A percentile compares a stretch with the other conserved stretches of the same genome.
Evolutionary conservation across 208 protist species (phyloP).

Genomic region (Leishmania arabica): DNA sequence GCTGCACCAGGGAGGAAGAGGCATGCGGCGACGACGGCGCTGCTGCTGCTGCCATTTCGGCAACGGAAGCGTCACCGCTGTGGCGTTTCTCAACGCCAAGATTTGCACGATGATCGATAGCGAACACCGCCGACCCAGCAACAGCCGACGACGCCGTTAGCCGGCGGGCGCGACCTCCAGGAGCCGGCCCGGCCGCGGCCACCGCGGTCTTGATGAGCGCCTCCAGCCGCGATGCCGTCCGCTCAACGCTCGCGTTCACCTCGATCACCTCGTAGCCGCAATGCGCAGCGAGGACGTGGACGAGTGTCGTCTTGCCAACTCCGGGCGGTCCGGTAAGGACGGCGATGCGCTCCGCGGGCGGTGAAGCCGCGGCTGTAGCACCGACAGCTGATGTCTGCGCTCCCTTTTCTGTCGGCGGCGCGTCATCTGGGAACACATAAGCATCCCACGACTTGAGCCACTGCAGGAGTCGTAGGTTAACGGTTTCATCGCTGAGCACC

Average conservation of each 20-base stretch:
- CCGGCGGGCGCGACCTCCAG: conserved; percentile 18
- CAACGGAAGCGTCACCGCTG: background rate
- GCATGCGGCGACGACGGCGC: background rate
- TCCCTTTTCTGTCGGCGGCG: background rate
- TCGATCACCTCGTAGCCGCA: conserved; percentile 95
- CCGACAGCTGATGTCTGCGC: background rate
- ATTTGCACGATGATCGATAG: background rate
- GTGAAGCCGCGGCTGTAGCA: background rate
- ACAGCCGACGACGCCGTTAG: background rate
- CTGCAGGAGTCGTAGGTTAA: conserved; percentile 75
- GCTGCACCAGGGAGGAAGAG: conserved; percentile 50
- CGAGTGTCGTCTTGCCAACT: conserved; percentile 96
- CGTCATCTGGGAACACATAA: conserved; percentile 58
- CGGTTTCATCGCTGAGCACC: conserved; percentile 81
- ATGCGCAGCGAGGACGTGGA: conserved; percentile 92
- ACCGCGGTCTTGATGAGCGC: conserved; percentile 68
- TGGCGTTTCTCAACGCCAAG: background rate
- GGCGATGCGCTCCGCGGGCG: conserved; percentile 69
- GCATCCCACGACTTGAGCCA: conserved; percentile 86
- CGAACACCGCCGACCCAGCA: background rate
- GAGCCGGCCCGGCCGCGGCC: conserved; percentile 32
- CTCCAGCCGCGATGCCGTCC: conserved; percentile 74
- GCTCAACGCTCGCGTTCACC: conserved; percentile 95
- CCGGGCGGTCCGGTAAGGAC: conserved; percentile 94
- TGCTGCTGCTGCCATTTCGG: background rate